phyloP scores from a whole-genome alignment of 2,329 filamentous ascomycete genomes.

The Colletotrichum sp. region DNA sequence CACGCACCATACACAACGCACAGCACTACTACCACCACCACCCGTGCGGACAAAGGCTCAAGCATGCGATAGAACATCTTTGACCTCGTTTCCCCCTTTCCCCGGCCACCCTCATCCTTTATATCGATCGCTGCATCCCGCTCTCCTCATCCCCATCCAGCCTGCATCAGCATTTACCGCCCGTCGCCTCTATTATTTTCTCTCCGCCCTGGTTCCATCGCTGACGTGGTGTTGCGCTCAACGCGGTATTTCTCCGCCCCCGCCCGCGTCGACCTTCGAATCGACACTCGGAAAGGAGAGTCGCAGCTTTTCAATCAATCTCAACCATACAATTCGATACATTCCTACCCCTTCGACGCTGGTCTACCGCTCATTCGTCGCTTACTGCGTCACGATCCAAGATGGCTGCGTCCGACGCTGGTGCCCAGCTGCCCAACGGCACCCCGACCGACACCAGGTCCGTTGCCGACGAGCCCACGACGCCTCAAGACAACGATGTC shows the following conservation, averaged over 20 bases:
- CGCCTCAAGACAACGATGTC: conserved; percentile 32
- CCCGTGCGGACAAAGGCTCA: conserved; percentile 16
- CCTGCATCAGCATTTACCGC: neutral
- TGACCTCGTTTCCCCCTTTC: neutral
- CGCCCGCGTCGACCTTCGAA: neutral
- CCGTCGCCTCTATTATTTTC: neutral
- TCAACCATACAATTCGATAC: neutral
- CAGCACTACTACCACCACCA: neutral
- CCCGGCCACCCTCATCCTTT: neutral
- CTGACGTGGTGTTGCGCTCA: conserved; percentile 17
- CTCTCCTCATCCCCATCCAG: neutral
- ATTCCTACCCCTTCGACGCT: neutral
- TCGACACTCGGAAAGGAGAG: neutral
- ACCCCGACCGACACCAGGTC: conserved; percentile 23
- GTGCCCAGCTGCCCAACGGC: conserved; percentile 36
- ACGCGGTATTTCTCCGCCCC: conserved; percentile 7
- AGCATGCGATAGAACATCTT: conserved; percentile 6
- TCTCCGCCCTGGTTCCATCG: conserved; percentile 1
- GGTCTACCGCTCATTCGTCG: neutral
- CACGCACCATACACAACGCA: neutral
- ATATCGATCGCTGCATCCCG: neutral
- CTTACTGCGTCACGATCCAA: conserved; percentile 2
- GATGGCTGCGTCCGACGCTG: conserved; percentile 41
- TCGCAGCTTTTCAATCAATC: neutral
- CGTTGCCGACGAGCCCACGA: conserved; percentile 36